phyloP scores from a whole-genome alignment of 257 asterid genomes.

The Handroanthus guayacan region DNA sequence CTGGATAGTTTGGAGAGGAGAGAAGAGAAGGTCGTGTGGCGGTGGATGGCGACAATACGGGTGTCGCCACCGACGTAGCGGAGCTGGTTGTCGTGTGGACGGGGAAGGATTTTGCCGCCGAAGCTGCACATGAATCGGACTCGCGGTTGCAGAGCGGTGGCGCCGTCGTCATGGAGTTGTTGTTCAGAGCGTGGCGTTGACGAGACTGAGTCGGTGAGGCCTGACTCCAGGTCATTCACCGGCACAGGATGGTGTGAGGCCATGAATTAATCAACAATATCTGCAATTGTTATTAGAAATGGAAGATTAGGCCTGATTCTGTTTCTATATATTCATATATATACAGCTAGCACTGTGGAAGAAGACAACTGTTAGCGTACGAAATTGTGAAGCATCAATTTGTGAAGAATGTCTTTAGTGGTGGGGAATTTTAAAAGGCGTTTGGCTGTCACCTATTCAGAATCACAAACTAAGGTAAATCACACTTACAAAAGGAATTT shows the following conservation, averaged over 20 bases:
- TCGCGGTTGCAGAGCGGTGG: constrained; percentile 45
- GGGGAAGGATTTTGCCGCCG: constrained; percentile 85
- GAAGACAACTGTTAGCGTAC: constrained; percentile 40
- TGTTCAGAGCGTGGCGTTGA: constrained; percentile 83
- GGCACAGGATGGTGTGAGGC: constrained; percentile 47
- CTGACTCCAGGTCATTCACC: constrained; percentile 61
- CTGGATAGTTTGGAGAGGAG: constrained; percentile 73
- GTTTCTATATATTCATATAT: background rate
- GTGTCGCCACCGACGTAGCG: constrained; percentile 93
- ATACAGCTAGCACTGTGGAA: constrained; percentile 20
- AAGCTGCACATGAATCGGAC: constrained; percentile 95
- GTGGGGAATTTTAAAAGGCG: background rate
- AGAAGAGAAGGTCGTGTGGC: constrained; percentile 62
- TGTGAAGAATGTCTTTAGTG: constrained; percentile 34
- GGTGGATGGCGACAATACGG: constrained; percentile 71
- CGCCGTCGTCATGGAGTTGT: constrained; percentile 54
- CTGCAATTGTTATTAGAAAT: constrained; percentile 20
- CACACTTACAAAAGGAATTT: too few species aligned
- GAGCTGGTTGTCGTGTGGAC: constrained; percentile 91
- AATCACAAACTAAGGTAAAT: constrained; percentile 24
- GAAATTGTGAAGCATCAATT: constrained; percentile 25
- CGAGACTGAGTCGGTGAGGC: constrained; percentile 59
- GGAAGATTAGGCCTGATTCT: background rate
- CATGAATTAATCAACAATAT: constrained; percentile 38
- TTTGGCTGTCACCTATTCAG: constrained; percentile 18